Evolutionary conservation across 2,329 filamentous ascomycete genomes (phyloP).

Genomic region (Rutstroemia sp.): DNA sequence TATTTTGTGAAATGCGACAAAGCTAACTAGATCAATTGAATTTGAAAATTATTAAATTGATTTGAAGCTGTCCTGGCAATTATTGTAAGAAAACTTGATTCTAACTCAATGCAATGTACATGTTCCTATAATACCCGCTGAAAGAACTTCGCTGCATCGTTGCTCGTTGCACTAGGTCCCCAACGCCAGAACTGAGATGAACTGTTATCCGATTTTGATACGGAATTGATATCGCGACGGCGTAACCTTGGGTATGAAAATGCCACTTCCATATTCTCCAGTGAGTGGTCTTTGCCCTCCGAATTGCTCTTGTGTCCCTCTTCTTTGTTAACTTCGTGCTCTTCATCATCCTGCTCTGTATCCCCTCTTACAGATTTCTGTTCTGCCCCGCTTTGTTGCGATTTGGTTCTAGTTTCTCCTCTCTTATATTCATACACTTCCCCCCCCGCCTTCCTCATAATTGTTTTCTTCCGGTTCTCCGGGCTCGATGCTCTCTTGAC

Average conservation of each 20-base stretch:
- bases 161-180: conserved; percentile 15
- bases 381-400: no score
- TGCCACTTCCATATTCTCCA: conserved; percentile 13
- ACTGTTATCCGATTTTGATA: background rate
- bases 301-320: conserved; percentile 4
- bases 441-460: no score
- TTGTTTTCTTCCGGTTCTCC: no score
- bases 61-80: no score
- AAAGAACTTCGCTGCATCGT: conserved; percentile 21
- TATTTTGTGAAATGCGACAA: no score
- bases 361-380: conserved; percentile 1
- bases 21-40: no score
- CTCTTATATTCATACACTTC: no score
- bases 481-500: no score
- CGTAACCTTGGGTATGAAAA: conserved; percentile 3
- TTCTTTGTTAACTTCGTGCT: conserved; percentile 7
- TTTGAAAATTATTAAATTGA: no score
- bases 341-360: conserved; percentile 14
- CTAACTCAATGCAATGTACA: no score
- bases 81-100: no score
- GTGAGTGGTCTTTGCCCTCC: conserved; percentile 12
- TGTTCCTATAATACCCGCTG: conserved; percentile 13
- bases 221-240: conserved; percentile 11
- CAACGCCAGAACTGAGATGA: conserved; percentile 12
- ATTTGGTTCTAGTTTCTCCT: no score